Evolutionary conservation across 2,329 filamentous ascomycete genomes (phyloP).

Genomic region (Xylariaceae sp.): DNA sequence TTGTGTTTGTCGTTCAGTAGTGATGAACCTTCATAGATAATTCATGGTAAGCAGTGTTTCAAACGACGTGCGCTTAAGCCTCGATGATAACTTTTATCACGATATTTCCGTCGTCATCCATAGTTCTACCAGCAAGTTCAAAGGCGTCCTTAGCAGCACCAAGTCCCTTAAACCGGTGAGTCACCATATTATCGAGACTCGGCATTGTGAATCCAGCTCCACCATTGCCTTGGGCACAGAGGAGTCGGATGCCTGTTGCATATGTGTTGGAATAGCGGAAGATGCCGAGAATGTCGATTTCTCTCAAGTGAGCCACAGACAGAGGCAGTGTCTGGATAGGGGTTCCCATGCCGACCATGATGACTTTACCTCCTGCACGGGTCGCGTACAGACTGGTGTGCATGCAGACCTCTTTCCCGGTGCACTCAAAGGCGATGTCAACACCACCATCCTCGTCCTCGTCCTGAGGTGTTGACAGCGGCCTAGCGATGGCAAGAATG

Average conservation of each 20-base stretch:
- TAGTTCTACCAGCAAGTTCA: slow-evolving; percentile 71
- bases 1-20: background rate
- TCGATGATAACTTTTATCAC: slow-evolving; percentile 76
- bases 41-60: background rate
- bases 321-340: slow-evolving; percentile 77
- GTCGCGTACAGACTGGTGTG: slow-evolving; percentile 77
- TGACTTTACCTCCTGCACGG: slow-evolving; percentile 71
- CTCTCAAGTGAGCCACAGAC: slow-evolving; percentile 72
- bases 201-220: slow-evolving; percentile 57
- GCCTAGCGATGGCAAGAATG: slow-evolving; percentile 51
- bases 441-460: slow-evolving; percentile 68
- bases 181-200: slow-evolving; percentile 73
- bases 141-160: slow-evolving; percentile 68
- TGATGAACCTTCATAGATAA: background rate
- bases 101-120: slow-evolving; percentile 69
- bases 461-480: slow-evolving; percentile 40
- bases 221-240: slow-evolving; percentile 51
- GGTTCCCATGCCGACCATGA: slow-evolving; percentile 82
- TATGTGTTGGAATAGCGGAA: slow-evolving; percentile 82
- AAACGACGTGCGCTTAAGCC: slow-evolving; percentile 47
- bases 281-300: slow-evolving; percentile 77
- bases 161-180: slow-evolving; percentile 72
- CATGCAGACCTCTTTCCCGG: slow-evolving; percentile 76
- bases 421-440: slow-evolving; percentile 77
- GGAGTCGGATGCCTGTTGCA: slow-evolving; percentile 68